phyloP scores from a whole-genome alignment of 345 rosid genomes.

The Psidium friedrichsthalianum region DNA sequence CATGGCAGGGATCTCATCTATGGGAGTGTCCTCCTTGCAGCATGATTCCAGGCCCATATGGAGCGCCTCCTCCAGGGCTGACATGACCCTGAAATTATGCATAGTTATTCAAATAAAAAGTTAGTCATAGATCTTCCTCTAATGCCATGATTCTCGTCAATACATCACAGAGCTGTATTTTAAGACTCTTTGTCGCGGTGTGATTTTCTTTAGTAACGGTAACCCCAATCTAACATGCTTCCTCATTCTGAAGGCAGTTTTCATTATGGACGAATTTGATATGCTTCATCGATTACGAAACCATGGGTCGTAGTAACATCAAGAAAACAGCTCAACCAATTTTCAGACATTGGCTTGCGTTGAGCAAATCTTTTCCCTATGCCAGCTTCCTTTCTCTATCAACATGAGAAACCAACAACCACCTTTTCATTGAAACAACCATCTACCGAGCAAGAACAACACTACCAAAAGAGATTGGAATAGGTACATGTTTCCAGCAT shows the following conservation, averaged over 20 bases:
- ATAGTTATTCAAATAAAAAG: not conserved
- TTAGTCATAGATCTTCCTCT: not conserved
- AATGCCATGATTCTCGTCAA: not conserved
- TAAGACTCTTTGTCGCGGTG: not conserved
- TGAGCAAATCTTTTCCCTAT: not conserved
- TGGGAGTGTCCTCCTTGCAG: not conserved
- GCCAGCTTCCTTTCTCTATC: not conserved
- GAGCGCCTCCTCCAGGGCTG: not conserved
- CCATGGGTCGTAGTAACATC: not conserved
- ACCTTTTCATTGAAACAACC: not conserved
- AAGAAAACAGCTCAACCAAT: not conserved
- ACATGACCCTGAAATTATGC: constrained; percentile 2
- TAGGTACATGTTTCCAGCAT: not conserved
- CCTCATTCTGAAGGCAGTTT: not conserved
- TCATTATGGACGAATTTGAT: not conserved
- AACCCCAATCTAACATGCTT: not conserved
- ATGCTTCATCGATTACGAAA: not conserved
- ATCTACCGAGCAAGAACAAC: not conserved
- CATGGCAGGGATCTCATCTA: not conserved
- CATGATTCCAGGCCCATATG: not conserved
- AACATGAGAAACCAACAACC: not conserved
- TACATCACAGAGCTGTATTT: not conserved
- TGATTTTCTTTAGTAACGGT: not conserved
- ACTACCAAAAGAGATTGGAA: not conserved
- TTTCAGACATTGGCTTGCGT: not conserved